These are phyloP conservation scores for Eimeria praecox DNA, from an alignment of 169 alveolate species.

Conservation along the genomic window DNA sequence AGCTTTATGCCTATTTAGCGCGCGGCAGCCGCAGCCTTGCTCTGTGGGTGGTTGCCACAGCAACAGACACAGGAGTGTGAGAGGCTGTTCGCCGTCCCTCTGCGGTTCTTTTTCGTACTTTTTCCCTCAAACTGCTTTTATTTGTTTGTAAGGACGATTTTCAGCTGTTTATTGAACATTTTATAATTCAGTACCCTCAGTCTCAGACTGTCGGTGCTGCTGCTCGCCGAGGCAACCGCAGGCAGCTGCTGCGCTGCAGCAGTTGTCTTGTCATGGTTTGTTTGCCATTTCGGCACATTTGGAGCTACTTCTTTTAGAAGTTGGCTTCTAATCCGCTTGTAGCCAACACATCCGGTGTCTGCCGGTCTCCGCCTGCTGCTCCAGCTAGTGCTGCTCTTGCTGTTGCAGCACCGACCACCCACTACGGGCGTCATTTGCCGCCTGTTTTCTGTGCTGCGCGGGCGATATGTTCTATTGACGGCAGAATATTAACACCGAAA, in stretches of 20 bases:
- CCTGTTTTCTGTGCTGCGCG: constrained; percentile 1
- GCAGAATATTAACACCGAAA: background rate
- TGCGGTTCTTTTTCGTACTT: background rate
- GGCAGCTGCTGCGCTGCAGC: constrained; percentile 64
- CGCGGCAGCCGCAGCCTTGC: constrained; percentile 61
- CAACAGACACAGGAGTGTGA: background rate
- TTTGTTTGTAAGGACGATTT: constrained; percentile 42
- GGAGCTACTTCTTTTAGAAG: background rate
- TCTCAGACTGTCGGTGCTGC: constrained; percentile 34
- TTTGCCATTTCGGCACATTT: background rate
- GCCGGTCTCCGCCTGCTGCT: background rate
- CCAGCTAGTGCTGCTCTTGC: constrained; percentile 23
- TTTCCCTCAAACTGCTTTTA: background rate
- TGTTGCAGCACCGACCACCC: constrained; percentile 49
- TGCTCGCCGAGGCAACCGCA: constrained; percentile 63
- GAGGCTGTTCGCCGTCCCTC: background rate
- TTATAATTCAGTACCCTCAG: background rate
- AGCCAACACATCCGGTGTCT: constrained; percentile 36
- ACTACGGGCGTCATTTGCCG: constrained; percentile 8
- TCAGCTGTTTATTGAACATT: background rate
- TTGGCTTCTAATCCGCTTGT: constrained; percentile 14
- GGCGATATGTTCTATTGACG: background rate
- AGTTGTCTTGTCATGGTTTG: background rate
- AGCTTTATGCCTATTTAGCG: constrained; percentile 36
- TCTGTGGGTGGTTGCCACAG: constrained; percentile 25